Conservation (phyloP, 2,329 filamentous ascomycete genomes). For the Trichoderma gracile region DNA sequence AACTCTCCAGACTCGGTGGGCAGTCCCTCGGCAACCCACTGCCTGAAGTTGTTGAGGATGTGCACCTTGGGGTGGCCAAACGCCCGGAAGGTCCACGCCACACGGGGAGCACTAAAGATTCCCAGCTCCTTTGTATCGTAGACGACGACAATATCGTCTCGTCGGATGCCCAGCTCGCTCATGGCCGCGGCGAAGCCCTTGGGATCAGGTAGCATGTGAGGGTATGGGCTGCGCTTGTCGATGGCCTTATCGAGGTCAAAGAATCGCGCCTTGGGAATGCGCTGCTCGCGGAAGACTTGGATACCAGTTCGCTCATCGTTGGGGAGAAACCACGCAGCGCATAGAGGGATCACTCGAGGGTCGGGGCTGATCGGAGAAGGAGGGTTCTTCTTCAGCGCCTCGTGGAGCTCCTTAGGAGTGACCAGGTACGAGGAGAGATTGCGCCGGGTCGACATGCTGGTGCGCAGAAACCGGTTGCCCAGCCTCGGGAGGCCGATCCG, state of each 20-base stretch:
- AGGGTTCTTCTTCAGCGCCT: slow-evolving; percentile 80
- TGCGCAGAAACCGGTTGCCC: slow-evolving; percentile 37
- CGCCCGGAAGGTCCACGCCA: slow-evolving; percentile 87
- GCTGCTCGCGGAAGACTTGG: slow-evolving; percentile 75
- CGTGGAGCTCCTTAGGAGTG: slow-evolving; percentile 76
- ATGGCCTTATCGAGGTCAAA: slow-evolving; percentile 94
- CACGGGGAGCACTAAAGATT: slow-evolving; percentile 90
- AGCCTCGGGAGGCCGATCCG: slow-evolving; percentile 45
- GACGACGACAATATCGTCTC: slow-evolving; percentile 87
- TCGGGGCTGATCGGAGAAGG: slow-evolving; percentile 77
- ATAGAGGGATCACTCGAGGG: slow-evolving; percentile 82
- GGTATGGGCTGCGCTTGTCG: slow-evolving; percentile 84
- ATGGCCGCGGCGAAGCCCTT: slow-evolving; percentile 84
- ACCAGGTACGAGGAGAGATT: slow-evolving; percentile 80
- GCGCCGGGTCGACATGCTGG: slow-evolving; percentile 35
- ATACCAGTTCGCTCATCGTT: slow-evolving; percentile 84
- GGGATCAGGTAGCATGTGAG: slow-evolving; percentile 89
- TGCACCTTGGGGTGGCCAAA: slow-evolving; percentile 91
- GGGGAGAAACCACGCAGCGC: slow-evolving; percentile 93
- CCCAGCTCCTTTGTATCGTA: slow-evolving; percentile 91
- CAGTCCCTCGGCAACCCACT: slow-evolving; percentile 84
- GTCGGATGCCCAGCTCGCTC: slow-evolving; percentile 81
- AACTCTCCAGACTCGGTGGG: slow-evolving; percentile 80
- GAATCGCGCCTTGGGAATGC: slow-evolving; percentile 88
- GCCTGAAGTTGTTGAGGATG: slow-evolving; percentile 89